phyloP scores from a whole-genome alignment of 2,329 filamentous ascomycete genomes.

The Fusarium sp. region DNA sequence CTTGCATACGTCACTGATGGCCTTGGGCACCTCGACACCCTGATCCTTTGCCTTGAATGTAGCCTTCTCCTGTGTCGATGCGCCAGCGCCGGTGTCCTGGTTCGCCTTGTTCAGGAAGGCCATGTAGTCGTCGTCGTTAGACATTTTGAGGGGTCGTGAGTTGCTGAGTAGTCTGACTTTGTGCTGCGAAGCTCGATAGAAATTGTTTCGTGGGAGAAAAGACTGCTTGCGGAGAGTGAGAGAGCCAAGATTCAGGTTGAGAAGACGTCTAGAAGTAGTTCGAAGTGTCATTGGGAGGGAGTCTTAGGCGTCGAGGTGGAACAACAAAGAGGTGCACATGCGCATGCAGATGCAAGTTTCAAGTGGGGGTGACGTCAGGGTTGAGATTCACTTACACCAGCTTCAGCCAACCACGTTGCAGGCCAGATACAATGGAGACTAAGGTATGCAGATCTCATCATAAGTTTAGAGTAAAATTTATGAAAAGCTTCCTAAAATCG shows the following conservation, averaged over 20 bases:
- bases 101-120: conserved; percentile 92
- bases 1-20: conserved; percentile 65
- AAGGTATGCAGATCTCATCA: too few relatives aligned
- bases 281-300: conserved; percentile 41
- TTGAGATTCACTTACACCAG: conserved; percentile 12
- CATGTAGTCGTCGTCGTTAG: conserved; percentile 86
- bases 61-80: conserved; percentile 36
- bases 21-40: conserved; percentile 72
- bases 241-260: conserved; percentile 12
- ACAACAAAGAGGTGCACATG: conserved; percentile 23
- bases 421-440: too few relatives aligned
- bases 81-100: conserved; percentile 70
- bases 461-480: too few relatives aligned
- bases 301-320: conserved; percentile 33
- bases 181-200: conserved; percentile 12
- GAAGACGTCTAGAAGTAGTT: conserved; percentile 22
- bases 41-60: conserved; percentile 68
- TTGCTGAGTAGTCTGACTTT: conserved; percentile 40
- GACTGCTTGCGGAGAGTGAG: conserved; percentile 7
- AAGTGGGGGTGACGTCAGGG: conserved; percentile 54
- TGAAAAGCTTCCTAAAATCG: too few relatives aligned
- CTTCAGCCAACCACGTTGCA: conserved; percentile 16
- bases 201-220: not conserved
- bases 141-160: conserved; percentile 65
- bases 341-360: conserved; percentile 37